Evolutionary conservation across 2,329 filamentous ascomycete genomes (phyloP), one percentile per base, ranked within the genome.

Genomic region (Alternaria gaisen): DNA sequence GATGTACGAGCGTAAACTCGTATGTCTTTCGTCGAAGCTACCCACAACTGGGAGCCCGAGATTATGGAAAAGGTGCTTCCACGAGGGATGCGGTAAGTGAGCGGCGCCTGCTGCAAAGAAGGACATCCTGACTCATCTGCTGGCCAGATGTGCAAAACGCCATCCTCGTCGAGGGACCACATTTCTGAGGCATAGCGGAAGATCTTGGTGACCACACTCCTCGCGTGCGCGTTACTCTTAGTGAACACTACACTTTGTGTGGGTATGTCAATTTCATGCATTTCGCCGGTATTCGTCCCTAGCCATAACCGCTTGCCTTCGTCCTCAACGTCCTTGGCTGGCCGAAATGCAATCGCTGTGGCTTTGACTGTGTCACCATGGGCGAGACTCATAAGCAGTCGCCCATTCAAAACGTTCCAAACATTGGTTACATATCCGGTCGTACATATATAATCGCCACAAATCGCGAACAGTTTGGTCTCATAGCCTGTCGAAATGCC

Each of bases 161-260:
- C 95, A 47, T 91, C 88, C 65, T 97, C 94, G 75, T 98, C 95
- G 48, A 99, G 79, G 0, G 94, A 94, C 95, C 95, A 99, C 76
- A 99, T 87, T 72, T 97, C 92, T 67, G 93, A 92, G 64, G 88
- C 90, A 77, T 96, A 91, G 40, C 95, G 88, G 74, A 92, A 91
- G 42, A 99, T 97, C 70, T 89, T 92, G 65, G 92, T 87, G 52
- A 99, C 86, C 68, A 97, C 92, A 63, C 88, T 86, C 42, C 92
- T 88, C 8, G 89, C 88, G 71, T 98, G 95, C 2, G 91, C 91
- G 52, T 84, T 88, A 2, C 86, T 81, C 70, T 91, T 92, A 18
- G 86, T 90, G 28, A 86, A 83, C 14, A 92, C 83, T 46, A 97
- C 84, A 36, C 85, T 87, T 72, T 94, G 90, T 0, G 88, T 89